phyloP scores from a whole-genome alignment of 2,329 filamentous ascomycete genomes.

The Colletotrichum sidae region DNA sequence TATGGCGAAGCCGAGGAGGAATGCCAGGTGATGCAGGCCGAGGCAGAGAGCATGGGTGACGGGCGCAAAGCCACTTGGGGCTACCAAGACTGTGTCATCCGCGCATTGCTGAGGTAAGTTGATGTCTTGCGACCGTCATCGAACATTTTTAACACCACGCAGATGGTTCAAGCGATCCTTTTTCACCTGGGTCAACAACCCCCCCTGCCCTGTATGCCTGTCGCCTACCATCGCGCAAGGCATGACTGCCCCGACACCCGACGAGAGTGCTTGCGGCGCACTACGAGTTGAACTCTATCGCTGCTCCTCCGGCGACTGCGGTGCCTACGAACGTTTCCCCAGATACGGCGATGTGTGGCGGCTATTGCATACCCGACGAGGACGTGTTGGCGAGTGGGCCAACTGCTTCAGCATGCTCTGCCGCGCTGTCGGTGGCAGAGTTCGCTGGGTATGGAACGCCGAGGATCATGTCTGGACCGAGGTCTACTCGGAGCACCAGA shows the following conservation, averaged over 20 bases:
- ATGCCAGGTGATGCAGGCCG: conserved; percentile 84
- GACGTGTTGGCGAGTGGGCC: conserved; percentile 94
- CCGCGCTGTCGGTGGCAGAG: conserved; percentile 87
- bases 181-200: conserved; percentile 98
- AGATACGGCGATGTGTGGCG: conserved; percentile 97
- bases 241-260: conserved; percentile 85
- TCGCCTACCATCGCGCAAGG: conserved; percentile 86
- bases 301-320: conserved; percentile 82
- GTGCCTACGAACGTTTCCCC: conserved; percentile 87
- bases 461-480: conserved; percentile 99
- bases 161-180: conserved; percentile 97
- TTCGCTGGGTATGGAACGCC: conserved; percentile 98
- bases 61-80: conserved; percentile 90
- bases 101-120: conserved; percentile 77
- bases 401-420: conserved; percentile 99
- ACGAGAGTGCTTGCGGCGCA: conserved; percentile 90
- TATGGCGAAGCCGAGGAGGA: conserved; percentile 96
- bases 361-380: conserved; percentile 85
- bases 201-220: conserved; percentile 82
- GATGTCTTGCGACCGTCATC: not conserved
- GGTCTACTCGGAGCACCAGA: conserved; percentile 93
- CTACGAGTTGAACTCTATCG: conserved; percentile 89
- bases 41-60: conserved; percentile 87
- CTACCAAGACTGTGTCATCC: conserved; percentile 96
- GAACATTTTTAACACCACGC: conserved; percentile 21